Base-by-base conservation (phyloP, 805 yeast genomes). In the Barnettozyma botsteinii region DNA sequence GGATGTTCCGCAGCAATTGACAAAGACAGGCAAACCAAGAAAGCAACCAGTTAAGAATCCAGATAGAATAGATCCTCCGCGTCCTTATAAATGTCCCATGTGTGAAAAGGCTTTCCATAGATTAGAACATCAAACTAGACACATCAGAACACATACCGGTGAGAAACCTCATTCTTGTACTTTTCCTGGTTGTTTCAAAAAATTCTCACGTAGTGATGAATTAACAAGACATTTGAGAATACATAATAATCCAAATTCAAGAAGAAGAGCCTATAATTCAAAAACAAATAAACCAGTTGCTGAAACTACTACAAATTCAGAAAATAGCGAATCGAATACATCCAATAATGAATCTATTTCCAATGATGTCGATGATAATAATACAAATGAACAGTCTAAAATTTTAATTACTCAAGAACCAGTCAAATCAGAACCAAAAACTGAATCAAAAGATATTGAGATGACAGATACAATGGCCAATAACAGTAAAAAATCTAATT, bases 101-200 rank as follows among this genome's bases (percentile, higher is more conserved):
- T 82, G 91, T 56, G 75, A 75, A 29, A 78, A 82, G 59, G 86
- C 85, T 0, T 82, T 82, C 56, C 86, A 81, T 55, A 66, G 91
- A 42, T 59, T 82, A 31, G 91, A 82, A 53, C 91, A 82, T 59
- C 87, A 81, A 55, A 81, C 88, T 8, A 70, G 91, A 52, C 91
- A 82, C 52, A 79, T 82, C 43, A 66, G 89, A 53, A 82, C 88
- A 11, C 91, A 82, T 53, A 82, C 91, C 0, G 91, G 91, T 20
- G 89, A 83, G 53, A 81, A 79, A 56, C 91, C 91, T 4, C 88
- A 82, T 58, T 73, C 72, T n/a, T 82, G 89, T 60, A 72, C 77
- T 21, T 82, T 70, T 49, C 82, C 83, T 0, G 84, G 84, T 0
- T 82, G 91, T 57, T 65, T 69, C 41, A 82, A 82, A 61, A 67